Evolutionary conservation across 495 filamentous ascomycete species (phyloP).

Genomic region (Xeromyces bisporus): DNA sequence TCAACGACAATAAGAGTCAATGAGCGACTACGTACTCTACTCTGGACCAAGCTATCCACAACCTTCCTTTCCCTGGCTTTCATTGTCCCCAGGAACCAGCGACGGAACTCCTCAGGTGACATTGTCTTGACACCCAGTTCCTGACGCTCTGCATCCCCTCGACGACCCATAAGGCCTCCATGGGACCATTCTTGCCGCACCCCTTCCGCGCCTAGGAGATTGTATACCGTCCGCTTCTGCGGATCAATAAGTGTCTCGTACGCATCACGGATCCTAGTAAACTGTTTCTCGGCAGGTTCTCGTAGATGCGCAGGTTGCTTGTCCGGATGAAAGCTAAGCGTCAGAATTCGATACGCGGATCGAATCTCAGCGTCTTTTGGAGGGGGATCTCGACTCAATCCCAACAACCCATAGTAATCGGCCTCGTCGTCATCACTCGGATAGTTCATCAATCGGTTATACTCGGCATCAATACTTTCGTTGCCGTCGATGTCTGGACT

Average conservation of each 20-base stretch:
- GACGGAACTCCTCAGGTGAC: conserved; percentile 30
- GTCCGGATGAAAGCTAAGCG: conserved; percentile 42
- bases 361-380: conserved; percentile 34
- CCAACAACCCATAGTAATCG: conserved; percentile 37
- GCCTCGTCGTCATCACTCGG: conserved; percentile 9
- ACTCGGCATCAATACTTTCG: conserved; percentile 1
- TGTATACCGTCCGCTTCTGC: conserved; percentile 38
- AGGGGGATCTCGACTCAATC: conserved; percentile 25
- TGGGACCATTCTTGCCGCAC: conserved; percentile 26
- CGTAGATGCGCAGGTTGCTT: conserved; percentile 34
- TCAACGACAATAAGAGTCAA: conserved; percentile 1
- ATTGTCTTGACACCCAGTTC: conserved; percentile 27
- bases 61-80: conserved; percentile 24
- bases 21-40: conserved; percentile 17
- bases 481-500: not conserved
- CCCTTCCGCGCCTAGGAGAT: conserved; percentile 30
- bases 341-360: conserved; percentile 33
- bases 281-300: conserved; percentile 30
- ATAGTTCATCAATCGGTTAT: conserved; percentile 7
- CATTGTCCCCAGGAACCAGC: conserved; percentile 33
- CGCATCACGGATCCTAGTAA: conserved; percentile 31
- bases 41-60: conserved; percentile 27
- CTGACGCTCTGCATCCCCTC: conserved; percentile 13
- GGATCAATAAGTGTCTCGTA: conserved; percentile 39
- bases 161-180: conserved; percentile 18